Evolutionary conservation across 176 grass and related monocot genomes (phyloP).

Genomic region (Cymbopogon citratus): DNA sequence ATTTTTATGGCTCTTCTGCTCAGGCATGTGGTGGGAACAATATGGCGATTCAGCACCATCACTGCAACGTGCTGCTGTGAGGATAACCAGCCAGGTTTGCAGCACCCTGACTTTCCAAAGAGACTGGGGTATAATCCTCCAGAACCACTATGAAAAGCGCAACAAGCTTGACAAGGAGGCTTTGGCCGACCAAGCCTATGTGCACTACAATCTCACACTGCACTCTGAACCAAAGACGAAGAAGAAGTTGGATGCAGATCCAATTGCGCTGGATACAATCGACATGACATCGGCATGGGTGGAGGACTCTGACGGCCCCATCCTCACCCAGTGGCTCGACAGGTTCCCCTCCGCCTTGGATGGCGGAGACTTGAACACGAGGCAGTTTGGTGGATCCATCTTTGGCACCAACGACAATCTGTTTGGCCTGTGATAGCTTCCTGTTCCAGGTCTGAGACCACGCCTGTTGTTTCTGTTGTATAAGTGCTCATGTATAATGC

Average conservation of each 20-base stretch:
- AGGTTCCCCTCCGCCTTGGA: slow-evolving; percentile 64
- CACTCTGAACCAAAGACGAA: slow-evolving; percentile 35
- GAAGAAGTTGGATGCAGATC: slow-evolving; percentile 53
- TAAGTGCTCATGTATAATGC: neutral
- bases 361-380: slow-evolving; percentile 68
- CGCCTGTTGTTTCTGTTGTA: neutral
- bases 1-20: neutral
- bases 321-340: slow-evolving; percentile 80
- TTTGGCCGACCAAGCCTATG: slow-evolving; percentile 67
- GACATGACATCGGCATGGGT: slow-evolving; percentile 93
- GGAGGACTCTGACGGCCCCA: slow-evolving; percentile 66
- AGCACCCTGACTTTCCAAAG: slow-evolving; percentile 69
- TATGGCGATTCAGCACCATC: slow-evolving; percentile 80
- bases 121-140: slow-evolving; percentile 70
- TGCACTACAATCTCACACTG: slow-evolving; percentile 82
- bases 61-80: slow-evolving; percentile 66
- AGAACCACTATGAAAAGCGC: slow-evolving; percentile 74
- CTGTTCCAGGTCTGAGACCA: neutral
- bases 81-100: slow-evolving; percentile 93
- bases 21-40: slow-evolving; percentile 98
- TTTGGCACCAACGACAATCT: slow-evolving; percentile 73
- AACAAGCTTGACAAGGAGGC: slow-evolving; percentile 80
- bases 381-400: slow-evolving; percentile 67
- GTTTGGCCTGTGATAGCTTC: slow-evolving; percentile 55
- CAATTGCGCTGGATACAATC: slow-evolving; percentile 51